Evolutionary conservation across 2,329 filamentous ascomycete genomes (phyloP).

Genomic region (Talaromyces islandicus): DNA sequence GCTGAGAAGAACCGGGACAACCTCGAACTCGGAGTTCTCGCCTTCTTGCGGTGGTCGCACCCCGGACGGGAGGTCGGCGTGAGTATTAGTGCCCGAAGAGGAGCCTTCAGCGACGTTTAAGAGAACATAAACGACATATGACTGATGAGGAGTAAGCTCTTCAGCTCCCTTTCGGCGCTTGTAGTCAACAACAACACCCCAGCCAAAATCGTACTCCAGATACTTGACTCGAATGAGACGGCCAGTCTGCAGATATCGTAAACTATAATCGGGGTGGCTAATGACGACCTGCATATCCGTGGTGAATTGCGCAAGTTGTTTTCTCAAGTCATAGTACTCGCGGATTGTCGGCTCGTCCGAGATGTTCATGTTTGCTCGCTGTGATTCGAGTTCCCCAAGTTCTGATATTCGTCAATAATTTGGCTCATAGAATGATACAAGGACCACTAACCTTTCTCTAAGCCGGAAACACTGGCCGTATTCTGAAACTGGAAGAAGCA

Average conservation of each 20-base stretch:
- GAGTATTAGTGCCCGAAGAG: slow-evolving; percentile 51
- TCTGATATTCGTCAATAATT: slow-evolving; percentile 43
- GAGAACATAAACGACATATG: slow-evolving; percentile 76
- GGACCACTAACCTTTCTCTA: slow-evolving; percentile 60
- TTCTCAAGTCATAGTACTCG: slow-evolving; percentile 86
- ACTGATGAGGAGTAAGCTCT: slow-evolving; percentile 67
- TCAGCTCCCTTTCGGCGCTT: slow-evolving; percentile 60
- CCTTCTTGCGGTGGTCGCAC: slow-evolving; percentile 56
- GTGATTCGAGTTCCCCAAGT: slow-evolving; percentile 68
- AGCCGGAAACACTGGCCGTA: slow-evolving; percentile 71
- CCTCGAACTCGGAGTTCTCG: slow-evolving; percentile 66
- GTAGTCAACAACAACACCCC: slow-evolving; percentile 82
- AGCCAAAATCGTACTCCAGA: slow-evolving; percentile 77
- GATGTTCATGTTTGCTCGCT: slow-evolving; percentile 68
- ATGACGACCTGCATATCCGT: slow-evolving; percentile 89
- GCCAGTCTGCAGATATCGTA: slow-evolving; percentile 81
- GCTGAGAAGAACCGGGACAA: slow-evolving; percentile 78
- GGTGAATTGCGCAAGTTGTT: slow-evolving; percentile 75
- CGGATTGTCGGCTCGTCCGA: slow-evolving; percentile 82
- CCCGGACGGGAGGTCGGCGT: slow-evolving; percentile 58
- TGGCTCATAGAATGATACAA: neutral
- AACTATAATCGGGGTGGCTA: slow-evolving; percentile 80
- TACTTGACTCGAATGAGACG: slow-evolving; percentile 82
- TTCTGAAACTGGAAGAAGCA: slow-evolving; percentile 99
- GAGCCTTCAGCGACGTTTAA: slow-evolving; percentile 55